These are phyloP conservation scores for Curvularia verruculosa DNA, from an alignment of 2,329 filamentous ascomycete species.

Conservation along the genomic window DNA sequence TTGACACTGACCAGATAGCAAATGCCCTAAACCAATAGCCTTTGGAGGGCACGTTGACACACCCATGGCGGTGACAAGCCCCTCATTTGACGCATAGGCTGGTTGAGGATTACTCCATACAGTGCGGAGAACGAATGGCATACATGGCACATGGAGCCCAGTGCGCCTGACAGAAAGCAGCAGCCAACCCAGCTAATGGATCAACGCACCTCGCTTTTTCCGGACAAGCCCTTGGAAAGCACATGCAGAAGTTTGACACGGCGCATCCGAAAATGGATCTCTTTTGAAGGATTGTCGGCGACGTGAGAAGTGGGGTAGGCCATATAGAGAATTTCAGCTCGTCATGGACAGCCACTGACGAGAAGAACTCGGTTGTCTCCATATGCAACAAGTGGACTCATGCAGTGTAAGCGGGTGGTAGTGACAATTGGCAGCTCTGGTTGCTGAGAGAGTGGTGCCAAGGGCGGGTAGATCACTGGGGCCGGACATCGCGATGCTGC, in stretches of 20 bases:
- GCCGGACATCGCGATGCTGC: conserved; percentile 11
- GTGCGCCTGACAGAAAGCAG: not conserved
- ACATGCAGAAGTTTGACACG: conserved; percentile 7
- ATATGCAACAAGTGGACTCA: conserved; percentile 2
- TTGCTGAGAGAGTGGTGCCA: conserved; percentile 7
- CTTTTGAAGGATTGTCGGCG: conserved; percentile 9
- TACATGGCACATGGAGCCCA: conserved; percentile 8
- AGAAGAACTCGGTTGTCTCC: not conserved
- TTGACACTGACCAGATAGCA: not conserved
- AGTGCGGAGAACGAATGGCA: not conserved
- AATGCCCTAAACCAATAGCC: not conserved
- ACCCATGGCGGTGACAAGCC: not conserved
- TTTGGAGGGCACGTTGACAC: not conserved
- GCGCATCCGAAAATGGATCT: conserved; percentile 2
- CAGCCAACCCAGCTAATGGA: conserved; percentile 2
- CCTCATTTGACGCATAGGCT: conserved; percentile 1
- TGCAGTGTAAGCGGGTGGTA: not conserved
- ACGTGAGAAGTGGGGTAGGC: conserved; percentile 9
- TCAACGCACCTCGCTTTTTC: conserved; percentile 4
- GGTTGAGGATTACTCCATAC: conserved; percentile 4
- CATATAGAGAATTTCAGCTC: conserved; percentile 8
- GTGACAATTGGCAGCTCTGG: conserved; percentile 1
- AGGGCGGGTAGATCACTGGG: conserved; percentile 14
- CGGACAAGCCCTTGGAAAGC: conserved; percentile 3
- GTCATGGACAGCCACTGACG: not conserved